phyloP scores from a whole-genome alignment of 768 basidiomycete species.

The Cystobasidiopsis lactophilus region DNA sequence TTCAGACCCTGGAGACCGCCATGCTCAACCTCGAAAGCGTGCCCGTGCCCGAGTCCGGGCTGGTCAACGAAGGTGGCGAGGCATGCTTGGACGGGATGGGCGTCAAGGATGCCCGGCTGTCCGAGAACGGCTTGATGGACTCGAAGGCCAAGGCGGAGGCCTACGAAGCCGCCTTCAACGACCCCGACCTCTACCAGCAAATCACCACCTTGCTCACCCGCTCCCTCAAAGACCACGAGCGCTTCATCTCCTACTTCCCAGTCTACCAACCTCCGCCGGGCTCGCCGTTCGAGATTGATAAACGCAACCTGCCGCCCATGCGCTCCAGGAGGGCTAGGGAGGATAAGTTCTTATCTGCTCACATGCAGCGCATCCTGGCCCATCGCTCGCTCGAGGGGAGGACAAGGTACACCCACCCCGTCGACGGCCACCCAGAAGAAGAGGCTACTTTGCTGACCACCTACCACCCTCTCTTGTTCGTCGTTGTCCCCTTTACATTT shows the following conservation, averaged over 20 bases:
- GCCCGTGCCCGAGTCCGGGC: conserved; percentile 29
- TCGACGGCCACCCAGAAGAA: neutral
- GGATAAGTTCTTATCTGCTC: conserved; percentile 12
- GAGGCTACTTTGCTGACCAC: conserved; percentile 37
- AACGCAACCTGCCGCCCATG: neutral
- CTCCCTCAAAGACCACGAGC: conserved; percentile 61
- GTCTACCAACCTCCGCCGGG: conserved; percentile 12
- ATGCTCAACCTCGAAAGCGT: conserved; percentile 51
- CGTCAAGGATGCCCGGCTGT: conserved; percentile 21
- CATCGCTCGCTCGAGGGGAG: conserved; percentile 11
- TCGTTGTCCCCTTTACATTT: neutral
- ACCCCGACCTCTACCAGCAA: conserved; percentile 38
- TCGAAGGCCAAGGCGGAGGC: conserved; percentile 39
- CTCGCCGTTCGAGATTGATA: conserved; percentile 1
- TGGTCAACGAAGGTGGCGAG: conserved; percentile 42
- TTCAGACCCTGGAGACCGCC: conserved; percentile 48
- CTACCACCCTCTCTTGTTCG: conserved; percentile 54
- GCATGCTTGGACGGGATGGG: conserved; percentile 53
- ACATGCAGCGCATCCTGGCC: conserved; percentile 11
- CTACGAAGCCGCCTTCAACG: conserved; percentile 40
- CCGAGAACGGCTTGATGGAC: conserved; percentile 43
- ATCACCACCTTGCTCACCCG: conserved; percentile 43
- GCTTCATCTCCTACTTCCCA: conserved; percentile 52
- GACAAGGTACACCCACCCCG: conserved; percentile 2
- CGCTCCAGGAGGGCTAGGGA: neutral